Conservation (phyloP, 2,329 filamentous ascomycete genomes). For the Lasiodiplodia hormozganensis region DNA sequence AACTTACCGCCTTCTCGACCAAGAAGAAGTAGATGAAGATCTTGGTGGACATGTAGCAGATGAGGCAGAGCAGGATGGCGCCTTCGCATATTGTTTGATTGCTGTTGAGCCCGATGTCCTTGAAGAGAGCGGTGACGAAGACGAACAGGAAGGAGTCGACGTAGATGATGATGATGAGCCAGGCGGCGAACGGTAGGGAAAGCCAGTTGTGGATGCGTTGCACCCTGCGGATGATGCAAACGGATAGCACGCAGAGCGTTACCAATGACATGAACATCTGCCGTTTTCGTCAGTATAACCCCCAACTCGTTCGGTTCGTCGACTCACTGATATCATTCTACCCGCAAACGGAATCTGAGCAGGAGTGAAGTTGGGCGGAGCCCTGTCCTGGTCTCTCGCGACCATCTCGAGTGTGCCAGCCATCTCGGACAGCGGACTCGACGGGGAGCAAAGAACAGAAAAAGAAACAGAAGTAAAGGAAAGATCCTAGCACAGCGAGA, state of each 20-base stretch:
- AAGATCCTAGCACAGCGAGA: not conserved
- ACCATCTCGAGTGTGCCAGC: not conserved
- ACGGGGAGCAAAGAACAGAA: not conserved
- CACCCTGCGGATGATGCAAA: slow-evolving; percentile 36
- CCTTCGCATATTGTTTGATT: slow-evolving; percentile 60
- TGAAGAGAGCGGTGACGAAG: slow-evolving; percentile 62
- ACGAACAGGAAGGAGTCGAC: slow-evolving; percentile 67
- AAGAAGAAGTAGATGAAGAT: slow-evolving; percentile 23
- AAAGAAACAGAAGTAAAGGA: not conserved
- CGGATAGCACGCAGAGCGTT: slow-evolving; percentile 26
- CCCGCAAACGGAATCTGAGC: slow-evolving; percentile 37
- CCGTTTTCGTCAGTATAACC: not conserved
- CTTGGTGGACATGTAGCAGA: slow-evolving; percentile 20
- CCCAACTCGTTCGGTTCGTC: slow-evolving; percentile 33
- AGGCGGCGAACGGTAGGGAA: slow-evolving; percentile 35
- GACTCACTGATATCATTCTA: slow-evolving; percentile 33
- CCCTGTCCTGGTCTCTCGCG: not conserved
- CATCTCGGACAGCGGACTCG: not conserved
- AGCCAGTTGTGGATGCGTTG: slow-evolving; percentile 37
- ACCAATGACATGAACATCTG: slow-evolving; percentile 14
- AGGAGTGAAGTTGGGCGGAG: slow-evolving; percentile 17
- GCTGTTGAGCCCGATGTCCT: slow-evolving; percentile 63
- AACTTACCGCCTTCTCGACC: slow-evolving; percentile 19
- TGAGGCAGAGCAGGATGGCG: slow-evolving; percentile 61
- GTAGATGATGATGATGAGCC: slow-evolving; percentile 65